Conservation (phyloP, 805 yeast species). For the Lipomyces anomalus region DNA sequence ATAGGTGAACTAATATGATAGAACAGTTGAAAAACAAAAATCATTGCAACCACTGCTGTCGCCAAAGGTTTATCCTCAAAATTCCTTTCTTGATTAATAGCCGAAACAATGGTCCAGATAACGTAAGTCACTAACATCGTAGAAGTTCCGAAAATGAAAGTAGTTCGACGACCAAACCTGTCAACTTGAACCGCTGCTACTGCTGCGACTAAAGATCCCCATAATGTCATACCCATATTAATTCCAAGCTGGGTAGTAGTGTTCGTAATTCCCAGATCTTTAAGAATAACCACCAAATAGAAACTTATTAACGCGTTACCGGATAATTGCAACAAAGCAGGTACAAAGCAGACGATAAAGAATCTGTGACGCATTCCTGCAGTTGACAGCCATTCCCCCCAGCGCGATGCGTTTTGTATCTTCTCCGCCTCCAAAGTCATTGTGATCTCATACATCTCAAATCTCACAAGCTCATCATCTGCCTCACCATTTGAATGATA, state of each 20-base stretch:
- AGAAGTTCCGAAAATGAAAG: background rate
- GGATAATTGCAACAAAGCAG: constrained; percentile 41
- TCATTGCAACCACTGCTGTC: constrained; percentile 15
- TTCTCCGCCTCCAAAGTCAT: constrained; percentile 41
- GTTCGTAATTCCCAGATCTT: constrained; percentile 49
- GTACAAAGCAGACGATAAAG: constrained; percentile 34
- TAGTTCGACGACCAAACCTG: no score
- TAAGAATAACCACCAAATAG: constrained; percentile 46
- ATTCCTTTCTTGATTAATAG: no score
- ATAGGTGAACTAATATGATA: constrained; percentile 18
- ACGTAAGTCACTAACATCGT: constrained; percentile 1
- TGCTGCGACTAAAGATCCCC: no score
- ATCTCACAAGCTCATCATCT: constrained; percentile 34
- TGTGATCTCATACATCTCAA: constrained; percentile 39
- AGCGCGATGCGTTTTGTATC: constrained; percentile 32
- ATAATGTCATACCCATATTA: background rate
- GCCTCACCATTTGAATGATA: constrained; percentile 40
- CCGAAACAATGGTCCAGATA: background rate
- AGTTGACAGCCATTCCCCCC: constrained; percentile 38
- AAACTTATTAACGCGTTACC: constrained; percentile 51
- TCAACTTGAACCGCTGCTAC: no score
- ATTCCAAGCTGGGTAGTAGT: constrained; percentile 13
- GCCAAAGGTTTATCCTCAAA: constrained; percentile 4
- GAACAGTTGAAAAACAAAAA: constrained; percentile 17
- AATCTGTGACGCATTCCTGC: constrained; percentile 42